These are phyloP conservation scores for Colletotrichum tropicale DNA, from an alignment of 2,329 filamentous ascomycete genomes.

Conservation along the genomic window DNA sequence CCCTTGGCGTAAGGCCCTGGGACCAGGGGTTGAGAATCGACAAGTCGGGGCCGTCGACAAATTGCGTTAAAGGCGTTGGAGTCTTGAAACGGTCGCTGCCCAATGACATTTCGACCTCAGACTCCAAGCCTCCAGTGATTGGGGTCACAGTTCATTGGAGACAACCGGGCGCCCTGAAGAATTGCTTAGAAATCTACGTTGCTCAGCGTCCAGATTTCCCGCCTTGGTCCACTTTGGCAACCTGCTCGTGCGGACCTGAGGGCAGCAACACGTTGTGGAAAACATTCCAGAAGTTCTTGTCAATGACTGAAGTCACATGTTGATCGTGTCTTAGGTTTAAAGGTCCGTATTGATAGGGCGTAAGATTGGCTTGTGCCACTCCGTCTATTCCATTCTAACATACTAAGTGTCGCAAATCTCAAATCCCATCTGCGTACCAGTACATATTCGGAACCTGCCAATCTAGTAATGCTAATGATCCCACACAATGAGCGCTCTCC, in stretches of 20 bases:
- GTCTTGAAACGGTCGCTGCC: not conserved
- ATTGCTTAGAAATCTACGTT: constrained; percentile 13
- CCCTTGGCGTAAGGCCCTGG: not conserved
- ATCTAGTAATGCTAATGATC: not conserved
- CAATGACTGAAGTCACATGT: not conserved
- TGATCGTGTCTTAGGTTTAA: not conserved
- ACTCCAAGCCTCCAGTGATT: not conserved
- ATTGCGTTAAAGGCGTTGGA: not conserved
- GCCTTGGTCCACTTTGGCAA: not conserved
- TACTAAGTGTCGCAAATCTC: not conserved
- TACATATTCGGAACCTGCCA: not conserved
- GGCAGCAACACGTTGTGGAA: rapidly evolving
- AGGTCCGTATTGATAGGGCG: rapidly evolving
- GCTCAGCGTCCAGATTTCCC: not conserved
- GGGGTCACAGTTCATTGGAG: not conserved
- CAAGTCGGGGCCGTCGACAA: not conserved
- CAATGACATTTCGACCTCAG: not conserved
- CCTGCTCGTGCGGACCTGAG: not conserved
- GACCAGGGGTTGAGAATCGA: not conserved
- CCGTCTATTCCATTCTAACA: not conserved
- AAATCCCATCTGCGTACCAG: not conserved
- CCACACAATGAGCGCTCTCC: not conserved
- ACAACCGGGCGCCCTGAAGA: not conserved
- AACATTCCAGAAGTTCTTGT: not conserved
- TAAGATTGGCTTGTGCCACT: not conserved